Base-by-base conservation (phyloP, 495 filamentous ascomycete genomes). In the Aspergillus leporis region DNA sequence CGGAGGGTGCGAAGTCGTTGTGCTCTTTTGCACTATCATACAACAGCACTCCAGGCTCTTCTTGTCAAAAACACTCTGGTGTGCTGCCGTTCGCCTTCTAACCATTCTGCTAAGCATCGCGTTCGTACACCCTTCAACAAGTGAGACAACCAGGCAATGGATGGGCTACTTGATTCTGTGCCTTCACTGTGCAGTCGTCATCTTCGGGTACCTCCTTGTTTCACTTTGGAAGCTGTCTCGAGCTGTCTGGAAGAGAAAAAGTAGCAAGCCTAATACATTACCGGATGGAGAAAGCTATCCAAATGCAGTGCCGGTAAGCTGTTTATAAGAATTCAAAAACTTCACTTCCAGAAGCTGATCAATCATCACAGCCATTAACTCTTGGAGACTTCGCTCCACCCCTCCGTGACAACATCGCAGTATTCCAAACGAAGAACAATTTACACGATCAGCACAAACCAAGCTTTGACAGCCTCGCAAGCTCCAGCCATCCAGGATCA, bases 91-190 rank as follows among this genome's bases (percentile, higher is more conserved):
- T 6, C 34, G 52, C 14, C 18, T 55, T 3, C 31, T 40, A 6
- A 45, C 52, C 2, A 21, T 55, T 1, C 22, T 40, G 18, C 8
- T 55, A n/a, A 46, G 38, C 36, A 21, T 18, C 14, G 21, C 52
- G 3, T 55, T 55, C 21, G 22, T 25, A 14, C 21, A 18, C 4
- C 16, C 52, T 9, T 38, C 41, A 25, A 45, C 41, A 25, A 45
- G 38, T 31, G 52, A 55, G 23, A n/a, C 18, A 4, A 25, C 34
- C 0, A 40, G 23, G 1, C 31, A 40, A 41, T 55, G 36, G 31
- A 18, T 55, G 5, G 52, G 52, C 25, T 55, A 46, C 16, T 25
- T 30, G 4, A 55, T 55, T 3, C 13, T 55, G 16, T 55, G 22
- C 13, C 36, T 55, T 14, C 52, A 55, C 16, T 36, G 31, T n/a